These are phyloP conservation scores for Termitomyces sp. DNA, from an alignment of 768 basidiomycete genomes.

Conservation along the genomic window DNA sequence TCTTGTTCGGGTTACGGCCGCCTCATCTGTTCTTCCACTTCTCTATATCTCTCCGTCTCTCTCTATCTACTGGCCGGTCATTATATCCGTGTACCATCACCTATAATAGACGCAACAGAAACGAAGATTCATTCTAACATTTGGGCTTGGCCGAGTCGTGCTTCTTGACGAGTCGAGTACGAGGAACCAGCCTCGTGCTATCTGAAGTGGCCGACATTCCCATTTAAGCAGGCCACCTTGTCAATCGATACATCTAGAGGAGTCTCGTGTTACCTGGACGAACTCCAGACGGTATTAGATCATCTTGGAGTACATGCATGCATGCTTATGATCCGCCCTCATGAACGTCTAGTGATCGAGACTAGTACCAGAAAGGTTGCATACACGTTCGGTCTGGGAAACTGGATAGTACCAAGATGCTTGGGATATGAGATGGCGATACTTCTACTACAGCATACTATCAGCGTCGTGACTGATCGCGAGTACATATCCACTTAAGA, in stretches of 20 bases:
- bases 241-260: background rate
- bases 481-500: background rate
- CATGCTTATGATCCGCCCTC: background rate
- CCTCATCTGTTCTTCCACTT: conserved; percentile 2
- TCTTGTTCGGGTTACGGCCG: conserved; percentile 8
- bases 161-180: background rate
- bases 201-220: background rate
- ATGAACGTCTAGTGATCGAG: background rate
- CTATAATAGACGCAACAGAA: conserved; percentile 19
- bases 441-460: background rate
- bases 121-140: conserved; percentile 8
- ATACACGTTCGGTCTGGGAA: background rate
- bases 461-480: background rate
- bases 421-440: background rate
- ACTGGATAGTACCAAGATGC: background rate
- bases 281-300: background rate
- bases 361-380: background rate
- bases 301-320: background rate
- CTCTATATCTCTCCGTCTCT: conserved; percentile 12
- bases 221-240: background rate
- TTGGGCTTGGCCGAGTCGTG: background rate
- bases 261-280: background rate
- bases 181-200: background rate
- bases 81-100: conserved; percentile 21
- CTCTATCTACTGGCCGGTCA: conserved; percentile 19